A percentile compares a stretch with the other conserved stretches of the same genome.
These are phyloP conservation scores for Aspergillus clavatus DNA, from an alignment of 2,329 filamentous ascomycete genomes.

Conservation along the genomic window DNA sequence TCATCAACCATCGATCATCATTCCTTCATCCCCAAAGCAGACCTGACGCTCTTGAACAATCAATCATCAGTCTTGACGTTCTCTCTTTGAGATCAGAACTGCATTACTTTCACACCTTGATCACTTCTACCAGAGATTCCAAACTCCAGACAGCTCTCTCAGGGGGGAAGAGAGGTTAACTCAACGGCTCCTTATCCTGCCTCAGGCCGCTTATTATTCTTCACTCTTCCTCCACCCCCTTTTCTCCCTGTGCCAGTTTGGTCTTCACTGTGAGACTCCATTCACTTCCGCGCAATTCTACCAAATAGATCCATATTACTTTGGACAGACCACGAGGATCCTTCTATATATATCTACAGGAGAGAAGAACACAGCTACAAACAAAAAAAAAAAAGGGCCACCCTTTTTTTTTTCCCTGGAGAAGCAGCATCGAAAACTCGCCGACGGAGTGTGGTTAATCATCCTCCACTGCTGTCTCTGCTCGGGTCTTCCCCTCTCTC, in stretches of 20 bases:
- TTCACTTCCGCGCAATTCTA: conserved; percentile 14
- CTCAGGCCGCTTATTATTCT: conserved; percentile 9
- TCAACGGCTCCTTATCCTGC: conserved; percentile 10
- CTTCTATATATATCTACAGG: conserved; percentile 4
- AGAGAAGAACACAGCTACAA: conserved; percentile 3
- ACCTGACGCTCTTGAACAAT: conserved; percentile 1
- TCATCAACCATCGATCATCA: conserved; percentile 26
- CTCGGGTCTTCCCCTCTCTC: no score
- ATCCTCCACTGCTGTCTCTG: no score
- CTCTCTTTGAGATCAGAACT: conserved; percentile 22
- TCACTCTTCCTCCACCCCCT: conserved; percentile 5
- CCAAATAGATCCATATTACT: conserved; percentile 1
- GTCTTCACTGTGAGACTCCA: conserved; percentile 5
- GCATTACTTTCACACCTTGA: conserved; percentile 8
- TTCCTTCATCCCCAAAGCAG: conserved; percentile 38
- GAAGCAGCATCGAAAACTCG: no score
- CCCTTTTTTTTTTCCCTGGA: conserved; percentile 9
- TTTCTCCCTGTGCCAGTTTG: conserved; percentile 6
- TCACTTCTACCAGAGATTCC: conserved; percentile 4
- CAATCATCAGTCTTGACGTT: conserved; percentile 18
- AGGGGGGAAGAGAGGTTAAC: conserved; percentile 10
- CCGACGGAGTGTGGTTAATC: no score
- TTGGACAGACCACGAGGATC: conserved; percentile 1
- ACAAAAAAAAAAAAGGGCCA: conserved; percentile 1
- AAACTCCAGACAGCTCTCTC: no score